Evolutionary conservation across 2,329 filamentous ascomycete genomes (phyloP), one percentile per base, ranked within the genome.

Genomic region (Onygena corvina): DNA sequence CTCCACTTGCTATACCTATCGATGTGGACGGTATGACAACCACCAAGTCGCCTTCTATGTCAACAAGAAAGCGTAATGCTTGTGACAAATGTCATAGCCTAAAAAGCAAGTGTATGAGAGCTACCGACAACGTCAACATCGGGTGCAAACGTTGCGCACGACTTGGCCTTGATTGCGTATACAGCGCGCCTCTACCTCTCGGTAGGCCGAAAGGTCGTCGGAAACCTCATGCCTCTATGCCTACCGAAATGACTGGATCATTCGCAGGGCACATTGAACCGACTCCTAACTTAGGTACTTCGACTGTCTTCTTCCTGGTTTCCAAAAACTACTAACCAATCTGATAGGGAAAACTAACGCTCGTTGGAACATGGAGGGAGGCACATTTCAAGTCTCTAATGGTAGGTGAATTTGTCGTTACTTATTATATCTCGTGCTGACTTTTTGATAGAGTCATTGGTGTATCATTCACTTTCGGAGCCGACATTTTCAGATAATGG

Each of bases 1-100:
- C 20, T 11, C 12, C 16, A 8, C 25, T n/a, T 7, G n/a, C 4
- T 14, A n/a, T 14, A 16, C 14, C 3, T 5, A 12, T 8, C 2
- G 4, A 7, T 16, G 9, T 4, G 27, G 27, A 46, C 6, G 31
- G 11, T 5, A 46, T 46, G 42, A 14, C 12, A 18, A 18, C 25
- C 7, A 4, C 8, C 16, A 11, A 31, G 11, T 46, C 16, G 12
- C 25, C 25, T 12, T 30, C 25, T 30, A 18, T 9, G 29, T 7
- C 14, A 30, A 16, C 30, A n/a, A 47, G 30, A 14, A 47, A 47
- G 21, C 16, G 30, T 9, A 23, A 47, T 47, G 45, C 45, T 23
- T 47, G 46, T 23, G 31, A 47, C 18, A 47, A 33, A 27, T 38
- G 31, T 12, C 46, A 47, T 36, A 36, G 9, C 3, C 21, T 47